These are phyloP conservation scores for Colletotrichum brevisporum DNA, from an alignment of 2,329 filamentous ascomycete genomes.

Conservation along the genomic window DNA sequence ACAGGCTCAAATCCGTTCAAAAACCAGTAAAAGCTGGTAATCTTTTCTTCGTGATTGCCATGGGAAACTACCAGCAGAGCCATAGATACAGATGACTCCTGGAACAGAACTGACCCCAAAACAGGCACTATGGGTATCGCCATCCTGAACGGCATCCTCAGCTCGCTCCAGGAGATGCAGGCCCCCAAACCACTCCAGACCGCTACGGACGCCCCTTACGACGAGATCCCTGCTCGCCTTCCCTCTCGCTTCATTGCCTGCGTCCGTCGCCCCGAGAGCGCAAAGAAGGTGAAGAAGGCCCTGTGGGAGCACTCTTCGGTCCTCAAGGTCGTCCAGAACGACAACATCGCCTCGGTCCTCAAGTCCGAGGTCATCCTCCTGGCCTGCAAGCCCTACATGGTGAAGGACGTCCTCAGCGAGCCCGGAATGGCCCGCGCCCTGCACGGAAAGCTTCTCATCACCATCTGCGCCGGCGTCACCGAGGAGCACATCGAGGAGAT, in stretches of 20 bases:
- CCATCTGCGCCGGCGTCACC: slow-evolving; percentile 84
- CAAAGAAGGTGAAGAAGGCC: slow-evolving; percentile 75
- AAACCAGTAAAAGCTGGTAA: no score
- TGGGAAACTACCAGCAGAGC: background rate
- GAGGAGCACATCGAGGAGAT: slow-evolving; percentile 76
- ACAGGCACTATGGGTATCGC: slow-evolving; percentile 88
- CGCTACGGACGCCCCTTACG: slow-evolving; percentile 56
- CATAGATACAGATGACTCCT: background rate
- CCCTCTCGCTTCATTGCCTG: slow-evolving; percentile 86
- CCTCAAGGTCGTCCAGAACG: slow-evolving; percentile 77
- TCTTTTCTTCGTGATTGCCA: no score
- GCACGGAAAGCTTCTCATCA: slow-evolving; percentile 84
- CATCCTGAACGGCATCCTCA: slow-evolving; percentile 84
- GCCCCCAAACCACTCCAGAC: slow-evolving; percentile 61
- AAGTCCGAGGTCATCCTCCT: slow-evolving; percentile 82
- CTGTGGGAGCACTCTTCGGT: slow-evolving; percentile 74
- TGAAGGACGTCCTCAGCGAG: slow-evolving; percentile 76
- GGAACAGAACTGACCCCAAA: slow-evolving; percentile 29
- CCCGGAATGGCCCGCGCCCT: slow-evolving; percentile 81
- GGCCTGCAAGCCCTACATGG: slow-evolving; percentile 85
- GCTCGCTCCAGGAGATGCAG: slow-evolving; percentile 72
- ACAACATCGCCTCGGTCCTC: slow-evolving; percentile 77
- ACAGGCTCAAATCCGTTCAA: no score
- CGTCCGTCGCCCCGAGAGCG: slow-evolving; percentile 78
- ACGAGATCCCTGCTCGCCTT: slow-evolving; percentile 68